A percentile compares a stretch with the other conserved stretches of the same genome.
phyloP scores from a whole-genome alignment of 225 moss, liverwort and hornwort species.

The Sphagnum tenellum region DNA sequence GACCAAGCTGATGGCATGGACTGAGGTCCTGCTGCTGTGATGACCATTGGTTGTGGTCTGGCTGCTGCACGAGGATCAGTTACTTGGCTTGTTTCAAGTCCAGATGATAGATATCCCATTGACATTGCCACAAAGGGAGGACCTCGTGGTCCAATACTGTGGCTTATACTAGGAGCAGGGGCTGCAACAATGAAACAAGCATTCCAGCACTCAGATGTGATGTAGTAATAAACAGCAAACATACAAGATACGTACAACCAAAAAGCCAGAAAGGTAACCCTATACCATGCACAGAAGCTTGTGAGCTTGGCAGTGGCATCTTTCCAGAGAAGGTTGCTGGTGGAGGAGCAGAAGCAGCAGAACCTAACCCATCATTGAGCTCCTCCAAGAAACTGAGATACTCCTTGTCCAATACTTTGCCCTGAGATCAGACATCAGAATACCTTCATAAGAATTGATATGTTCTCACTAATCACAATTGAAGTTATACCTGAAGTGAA shows the following conservation, averaged over 20 bases:
- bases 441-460: too few species aligned
- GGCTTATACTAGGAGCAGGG: not conserved
- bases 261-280: too few species aligned
- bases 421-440: constrained; percentile 10
- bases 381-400: constrained; percentile 84
- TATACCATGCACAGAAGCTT: too few species aligned
- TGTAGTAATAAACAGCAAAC: too few species aligned
- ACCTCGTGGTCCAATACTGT: too few species aligned
- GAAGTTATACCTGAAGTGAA: too few species aligned
- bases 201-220: too few species aligned
- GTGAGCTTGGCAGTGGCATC: too few species aligned
- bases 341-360: constrained; percentile 25
- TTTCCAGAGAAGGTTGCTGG: constrained; percentile 7
- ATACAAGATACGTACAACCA: too few species aligned
- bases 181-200: not conserved
- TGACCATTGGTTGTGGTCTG: not conserved
- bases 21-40: constrained; percentile 1
- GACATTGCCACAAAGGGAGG: not conserved
- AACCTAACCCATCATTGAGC: constrained; percentile 58
- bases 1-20: not conserved
- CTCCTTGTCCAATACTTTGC: constrained; percentile 53
- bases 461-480: too few species aligned
- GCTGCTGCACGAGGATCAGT: not conserved
- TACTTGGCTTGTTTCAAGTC: too few species aligned
- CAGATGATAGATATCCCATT: too few species aligned